These are phyloP conservation scores for Cicer pinnatifidum DNA, from an alignment of 306 rosid species.

Conservation along the genomic window DNA sequence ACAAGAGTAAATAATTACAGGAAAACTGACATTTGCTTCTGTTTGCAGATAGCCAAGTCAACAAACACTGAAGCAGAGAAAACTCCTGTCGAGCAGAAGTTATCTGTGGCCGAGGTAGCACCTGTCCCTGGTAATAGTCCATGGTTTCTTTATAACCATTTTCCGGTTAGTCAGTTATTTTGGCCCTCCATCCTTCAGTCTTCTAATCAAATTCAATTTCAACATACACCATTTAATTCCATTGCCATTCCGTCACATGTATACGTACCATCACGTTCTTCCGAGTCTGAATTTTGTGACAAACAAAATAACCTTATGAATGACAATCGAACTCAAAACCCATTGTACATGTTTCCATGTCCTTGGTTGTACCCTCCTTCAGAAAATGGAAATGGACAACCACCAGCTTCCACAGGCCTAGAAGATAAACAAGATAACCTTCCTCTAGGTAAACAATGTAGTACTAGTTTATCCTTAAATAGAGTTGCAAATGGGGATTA, in stretches of 20 bases:
- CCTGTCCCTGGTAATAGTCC: conserved; percentile 57
- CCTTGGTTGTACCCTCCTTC: conserved; percentile 80
- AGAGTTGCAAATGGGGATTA: conserved; percentile 49
- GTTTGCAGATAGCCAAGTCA: conserved; percentile 66
- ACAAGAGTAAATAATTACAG: conserved; percentile 15
- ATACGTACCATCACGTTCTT: conserved; percentile 55
- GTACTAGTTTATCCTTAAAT: conserved; percentile 56
- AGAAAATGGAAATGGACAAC: conserved; percentile 58
- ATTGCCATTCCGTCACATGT: conserved; percentile 55
- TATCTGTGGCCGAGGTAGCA: conserved; percentile 52
- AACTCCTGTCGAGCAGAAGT: conserved; percentile 47
- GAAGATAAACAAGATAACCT: conserved; percentile 52
- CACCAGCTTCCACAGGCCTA: conserved; percentile 52
- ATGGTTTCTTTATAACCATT: conserved; percentile 63
- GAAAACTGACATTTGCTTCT: conserved; percentile 43
- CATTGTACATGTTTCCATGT: conserved; percentile 67
- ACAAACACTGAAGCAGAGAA: conserved; percentile 56
- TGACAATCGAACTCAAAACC: conserved; percentile 53
- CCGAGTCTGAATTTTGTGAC: conserved; percentile 49
- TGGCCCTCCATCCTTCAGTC: conserved; percentile 76
- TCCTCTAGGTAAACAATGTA: conserved; percentile 49
- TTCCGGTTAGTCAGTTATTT: conserved; percentile 61
- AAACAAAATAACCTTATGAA: conserved; percentile 53
- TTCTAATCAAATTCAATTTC: conserved; percentile 58
- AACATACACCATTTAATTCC: conserved; percentile 53